Base-by-base conservation (phyloP, 257 asterid genomes). In the Solanum phureja region DNA sequence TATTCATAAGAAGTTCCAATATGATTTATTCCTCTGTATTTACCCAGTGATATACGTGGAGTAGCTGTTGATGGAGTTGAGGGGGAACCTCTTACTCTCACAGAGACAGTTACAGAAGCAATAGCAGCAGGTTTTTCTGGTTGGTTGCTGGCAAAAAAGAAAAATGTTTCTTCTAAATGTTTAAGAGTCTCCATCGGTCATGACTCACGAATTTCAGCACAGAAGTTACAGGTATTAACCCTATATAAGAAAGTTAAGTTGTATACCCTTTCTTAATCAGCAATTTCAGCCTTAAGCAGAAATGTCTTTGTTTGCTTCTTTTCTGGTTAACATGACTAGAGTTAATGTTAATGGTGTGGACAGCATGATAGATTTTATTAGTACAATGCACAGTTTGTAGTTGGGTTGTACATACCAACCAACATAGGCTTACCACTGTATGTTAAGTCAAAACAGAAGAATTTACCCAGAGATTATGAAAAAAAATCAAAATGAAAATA, bases 61-160 rank as follows among this genome's bases (percentile, higher is more conserved):
- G 99, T 96, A 90, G 97, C 99, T 92, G 92, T 97, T 84, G 97
- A 93, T 83, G 99, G 99, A 75, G 98, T 97, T 73, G 98, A 93
- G 92, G 99, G 98, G 27, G 99, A 97, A 92, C 92, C 94, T 89
- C 90, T 94, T 87, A 95, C 66, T 92, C 95, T 97, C 88, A 94
- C 99, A 21, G 98, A 95, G 91, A 94, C 95, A 84, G 95, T 96
- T 89, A 91, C 99, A 82, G 99, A 97, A 95, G 99, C 99, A 88
- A 96, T 97, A 90, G 99, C 99, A 88, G 93, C 98, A 87, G 98
- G 95, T 52, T 97, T 97, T 88, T 96, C 95, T 89, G 94, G 94
- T 87, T 97, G 99, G 99, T 92, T 97, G 86, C 90, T 87, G 86
- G 93, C 91, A 42, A 96, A 92, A 91, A 96, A 96, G 94, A 93